These are phyloP conservation scores for Corylus heterophylla DNA, from an alignment of 306 rosid genomes.

Conservation along the genomic window DNA sequence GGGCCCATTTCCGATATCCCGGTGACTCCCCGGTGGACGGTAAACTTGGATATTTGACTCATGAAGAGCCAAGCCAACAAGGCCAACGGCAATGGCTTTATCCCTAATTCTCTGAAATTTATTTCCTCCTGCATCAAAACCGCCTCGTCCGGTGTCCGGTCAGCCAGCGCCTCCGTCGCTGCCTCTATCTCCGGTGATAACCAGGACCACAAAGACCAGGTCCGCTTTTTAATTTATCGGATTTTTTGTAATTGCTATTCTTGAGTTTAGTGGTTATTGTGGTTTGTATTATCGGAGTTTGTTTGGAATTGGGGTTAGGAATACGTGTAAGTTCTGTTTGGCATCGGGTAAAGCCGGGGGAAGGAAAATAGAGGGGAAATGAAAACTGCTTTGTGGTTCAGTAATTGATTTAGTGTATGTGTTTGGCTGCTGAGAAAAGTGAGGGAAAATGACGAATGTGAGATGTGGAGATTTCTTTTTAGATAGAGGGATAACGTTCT, in stretches of 20 bases:
- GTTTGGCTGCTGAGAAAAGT: constrained; percentile 9
- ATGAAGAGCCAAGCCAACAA: constrained; percentile 78
- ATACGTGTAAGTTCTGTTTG: not conserved
- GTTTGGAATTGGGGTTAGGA: constrained; percentile 1
- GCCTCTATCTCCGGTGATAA: constrained; percentile 77
- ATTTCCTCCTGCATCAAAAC: constrained; percentile 87
- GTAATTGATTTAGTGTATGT: not conserved
- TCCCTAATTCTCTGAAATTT: constrained; percentile 86
- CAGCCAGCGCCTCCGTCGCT: constrained; percentile 83
- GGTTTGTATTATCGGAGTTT: not conserved
- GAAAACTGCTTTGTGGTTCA: too few species aligned
- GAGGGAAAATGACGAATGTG: constrained; percentile 1
- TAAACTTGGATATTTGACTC: constrained; percentile 31
- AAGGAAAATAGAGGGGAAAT: not conserved
- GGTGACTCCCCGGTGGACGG: constrained; percentile 61
- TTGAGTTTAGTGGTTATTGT: not conserved
- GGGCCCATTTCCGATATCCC: constrained; percentile 44
- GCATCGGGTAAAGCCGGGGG: constrained; percentile 10
- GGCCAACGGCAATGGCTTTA: constrained; percentile 60
- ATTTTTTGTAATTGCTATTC: not conserved
- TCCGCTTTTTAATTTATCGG: constrained; percentile 4
- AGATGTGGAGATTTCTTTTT: not conserved
- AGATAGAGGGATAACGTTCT: too few species aligned
- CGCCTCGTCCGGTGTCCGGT: constrained; percentile 87
- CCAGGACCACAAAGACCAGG: constrained; percentile 75